Base-by-base conservation (phyloP, 495 filamentous ascomycete genomes). In the Aspergillus saccharolyticus region DNA sequence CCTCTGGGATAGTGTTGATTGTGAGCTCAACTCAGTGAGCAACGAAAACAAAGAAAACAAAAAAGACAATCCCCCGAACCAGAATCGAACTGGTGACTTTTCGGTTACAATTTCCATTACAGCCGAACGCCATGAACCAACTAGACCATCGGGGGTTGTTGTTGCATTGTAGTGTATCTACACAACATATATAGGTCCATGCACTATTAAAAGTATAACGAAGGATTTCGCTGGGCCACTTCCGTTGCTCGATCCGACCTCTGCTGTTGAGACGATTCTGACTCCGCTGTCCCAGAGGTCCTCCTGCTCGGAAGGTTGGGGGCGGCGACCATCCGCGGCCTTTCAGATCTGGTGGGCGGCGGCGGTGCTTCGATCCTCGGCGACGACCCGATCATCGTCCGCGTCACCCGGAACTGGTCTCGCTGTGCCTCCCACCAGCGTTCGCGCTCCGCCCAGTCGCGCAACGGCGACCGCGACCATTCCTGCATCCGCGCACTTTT, bases 361-460 rank as follows among this genome's bases (percentile, higher is more conserved):
- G 33, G 33, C 33, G 12, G 5, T 39, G 5, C 33, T 12, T n/a
- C n/a, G n/a, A 39, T 15, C 33, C 5, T 12, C 33, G 33, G 33
- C 14, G 33, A 12, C 14, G 33, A 39, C 12, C 14, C 10, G 7
- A 39, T 12, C 7, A 39, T 12, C 2, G 33, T 39, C 12, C 33
- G 33, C 14, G 25, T 39, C 33, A 28, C 33, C 33, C 14, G 33
- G 33, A 51, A 61, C 16, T 54, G 22, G 16, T 39, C 54, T 1
- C 54, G 25, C 33, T 62, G 60, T 4, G 56, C 59, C 39, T 33
- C 46, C 59, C 59, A 60, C 63, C 63, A 65, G 3, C 52, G 54
- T 54, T 60, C 57, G 46, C 56, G 33, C 52, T 65, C 59, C 5
- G 53, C 39, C 4, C 17, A 17, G 6, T 44, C 52, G 16, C 42